Conservation (phyloP, 2,329 filamentous ascomycete species). For the Macrophomina phaseolina region DNA sequence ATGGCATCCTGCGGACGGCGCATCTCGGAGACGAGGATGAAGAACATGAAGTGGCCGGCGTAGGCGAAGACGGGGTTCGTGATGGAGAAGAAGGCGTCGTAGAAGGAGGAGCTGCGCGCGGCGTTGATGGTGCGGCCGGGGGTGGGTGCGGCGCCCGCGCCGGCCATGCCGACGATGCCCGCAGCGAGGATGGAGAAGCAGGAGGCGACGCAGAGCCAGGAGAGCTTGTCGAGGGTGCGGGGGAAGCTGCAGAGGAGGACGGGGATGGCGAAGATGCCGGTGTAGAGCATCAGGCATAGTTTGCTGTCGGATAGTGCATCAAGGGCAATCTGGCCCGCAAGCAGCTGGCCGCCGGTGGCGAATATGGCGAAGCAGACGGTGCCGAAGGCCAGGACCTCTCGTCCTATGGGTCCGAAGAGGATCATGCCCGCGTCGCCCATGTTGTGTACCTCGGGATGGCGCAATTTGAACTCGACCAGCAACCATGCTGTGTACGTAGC, state of each 20-base stretch:
- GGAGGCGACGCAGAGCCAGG: slow-evolving; percentile 53
- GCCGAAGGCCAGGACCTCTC: slow-evolving; percentile 43
- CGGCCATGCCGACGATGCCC: slow-evolving; percentile 58
- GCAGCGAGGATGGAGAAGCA: slow-evolving; percentile 57
- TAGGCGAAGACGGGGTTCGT: slow-evolving; percentile 61
- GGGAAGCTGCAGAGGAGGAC: slow-evolving; percentile 56
- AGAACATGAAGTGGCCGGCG: slow-evolving; percentile 62
- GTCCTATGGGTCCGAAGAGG: slow-evolving; percentile 38
- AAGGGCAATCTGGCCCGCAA: slow-evolving; percentile 59
- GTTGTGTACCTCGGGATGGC: slow-evolving; percentile 44
- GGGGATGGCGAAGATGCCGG: slow-evolving; percentile 54
- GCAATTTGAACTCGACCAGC: slow-evolving; percentile 53
- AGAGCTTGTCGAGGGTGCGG: slow-evolving; percentile 56
- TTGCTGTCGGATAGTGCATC: slow-evolving; percentile 52
- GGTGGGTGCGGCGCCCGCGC: slow-evolving; percentile 52
- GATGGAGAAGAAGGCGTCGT: slow-evolving; percentile 53
- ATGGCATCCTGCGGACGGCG: slow-evolving; percentile 57
- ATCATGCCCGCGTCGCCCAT: slow-evolving; percentile 46
- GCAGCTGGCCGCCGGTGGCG: slow-evolving; percentile 57
- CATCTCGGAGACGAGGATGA: slow-evolving; percentile 62
- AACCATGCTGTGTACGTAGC: slow-evolving; percentile 59
- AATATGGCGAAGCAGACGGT: slow-evolving; percentile 61
- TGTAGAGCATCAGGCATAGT: slow-evolving; percentile 54
- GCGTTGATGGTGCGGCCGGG: slow-evolving; percentile 47
- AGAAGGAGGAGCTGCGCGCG: slow-evolving; percentile 48